These are phyloP conservation scores for Lentinula raphanica DNA, from an alignment of 768 basidiomycete genomes.

Conservation along the genomic window DNA sequence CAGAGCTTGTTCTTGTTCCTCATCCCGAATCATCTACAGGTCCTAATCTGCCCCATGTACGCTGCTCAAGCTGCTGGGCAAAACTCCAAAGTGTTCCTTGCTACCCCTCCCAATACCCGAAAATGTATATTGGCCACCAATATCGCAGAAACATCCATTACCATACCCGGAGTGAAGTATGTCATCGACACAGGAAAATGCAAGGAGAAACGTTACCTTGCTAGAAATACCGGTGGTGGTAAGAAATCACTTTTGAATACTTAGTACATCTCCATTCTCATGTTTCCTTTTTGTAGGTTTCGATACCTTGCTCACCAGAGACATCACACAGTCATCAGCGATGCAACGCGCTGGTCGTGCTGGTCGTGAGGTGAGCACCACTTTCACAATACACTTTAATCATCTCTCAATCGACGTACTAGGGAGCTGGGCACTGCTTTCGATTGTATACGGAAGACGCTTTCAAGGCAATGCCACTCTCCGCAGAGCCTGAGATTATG, in stretches of 20 bases:
- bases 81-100: slow-evolving; percentile 73
- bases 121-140: slow-evolving; percentile 97
- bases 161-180: slow-evolving; percentile 92
- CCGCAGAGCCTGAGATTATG: slow-evolving; percentile 85
- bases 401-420: background rate
- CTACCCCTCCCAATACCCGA: slow-evolving; percentile 61
- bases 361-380: slow-evolving; percentile 70
- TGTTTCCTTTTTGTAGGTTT: slow-evolving; percentile 51
- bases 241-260: slow-evolving; percentile 7
- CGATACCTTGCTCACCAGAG: slow-evolving; percentile 77
- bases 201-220: slow-evolving; percentile 88
- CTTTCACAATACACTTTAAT: background rate
- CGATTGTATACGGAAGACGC: slow-evolving; percentile 85
- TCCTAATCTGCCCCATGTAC: slow-evolving; percentile 77
- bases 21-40: slow-evolving; percentile 32
- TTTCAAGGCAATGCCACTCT: slow-evolving; percentile 58
- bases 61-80: slow-evolving; percentile 75
- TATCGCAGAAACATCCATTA: slow-evolving; percentile 97
- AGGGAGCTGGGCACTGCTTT: slow-evolving; percentile 85
- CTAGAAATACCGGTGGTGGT: slow-evolving; percentile 67
- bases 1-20: background rate
- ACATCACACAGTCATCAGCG: slow-evolving; percentile 87
- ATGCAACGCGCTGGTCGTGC: slow-evolving; percentile 95
- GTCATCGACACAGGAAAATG: slow-evolving; percentile 95
- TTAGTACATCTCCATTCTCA: background rate